Evolutionary conservation across 2,329 filamentous ascomycete genomes (phyloP).

Genomic region (Davidsoniella australis): DNA sequence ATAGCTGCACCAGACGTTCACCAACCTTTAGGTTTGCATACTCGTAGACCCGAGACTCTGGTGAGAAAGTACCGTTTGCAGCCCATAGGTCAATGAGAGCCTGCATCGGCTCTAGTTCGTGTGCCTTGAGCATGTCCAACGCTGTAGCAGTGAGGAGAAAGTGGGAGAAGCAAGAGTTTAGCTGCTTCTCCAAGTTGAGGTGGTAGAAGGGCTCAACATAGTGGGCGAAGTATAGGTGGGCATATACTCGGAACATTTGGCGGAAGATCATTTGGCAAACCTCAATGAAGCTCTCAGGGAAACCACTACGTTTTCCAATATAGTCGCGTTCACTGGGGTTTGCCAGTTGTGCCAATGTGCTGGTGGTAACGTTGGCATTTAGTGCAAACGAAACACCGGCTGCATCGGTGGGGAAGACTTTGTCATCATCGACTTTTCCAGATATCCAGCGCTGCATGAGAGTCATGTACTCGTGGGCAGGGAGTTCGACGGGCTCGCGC

Average conservation of each 20-base stretch:
- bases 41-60: conserved; percentile 51
- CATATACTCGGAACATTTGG: conserved; percentile 97
- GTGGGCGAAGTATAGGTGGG: conserved; percentile 95
- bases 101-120: conserved; percentile 92
- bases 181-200: conserved; percentile 60
- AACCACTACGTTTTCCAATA: conserved; percentile 84
- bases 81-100: conserved; percentile 85
- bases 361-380: conserved; percentile 40
- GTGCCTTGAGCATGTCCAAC: conserved; percentile 68
- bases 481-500: conserved; percentile 76
- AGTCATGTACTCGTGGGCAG: conserved; percentile 84
- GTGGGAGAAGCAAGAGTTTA: conserved; percentile 79
- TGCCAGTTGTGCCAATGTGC: conserved; percentile 45
- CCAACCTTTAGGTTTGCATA: conserved; percentile 46
- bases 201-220: conserved; percentile 74
- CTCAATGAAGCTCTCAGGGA: conserved; percentile 74
- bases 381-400: conserved; percentile 49
- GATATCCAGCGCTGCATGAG: conserved; percentile 95
- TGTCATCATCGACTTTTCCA: conserved; percentile 79
- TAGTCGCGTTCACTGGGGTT: conserved; percentile 50
- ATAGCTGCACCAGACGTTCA: conserved; percentile 38
- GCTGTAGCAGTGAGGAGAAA: conserved; percentile 68
- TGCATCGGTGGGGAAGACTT: conserved; percentile 79
- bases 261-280: conserved; percentile 90
- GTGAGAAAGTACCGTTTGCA: conserved; percentile 71